Conservation (phyloP, 345 rosid species). For the Physaria fendleri region DNA sequence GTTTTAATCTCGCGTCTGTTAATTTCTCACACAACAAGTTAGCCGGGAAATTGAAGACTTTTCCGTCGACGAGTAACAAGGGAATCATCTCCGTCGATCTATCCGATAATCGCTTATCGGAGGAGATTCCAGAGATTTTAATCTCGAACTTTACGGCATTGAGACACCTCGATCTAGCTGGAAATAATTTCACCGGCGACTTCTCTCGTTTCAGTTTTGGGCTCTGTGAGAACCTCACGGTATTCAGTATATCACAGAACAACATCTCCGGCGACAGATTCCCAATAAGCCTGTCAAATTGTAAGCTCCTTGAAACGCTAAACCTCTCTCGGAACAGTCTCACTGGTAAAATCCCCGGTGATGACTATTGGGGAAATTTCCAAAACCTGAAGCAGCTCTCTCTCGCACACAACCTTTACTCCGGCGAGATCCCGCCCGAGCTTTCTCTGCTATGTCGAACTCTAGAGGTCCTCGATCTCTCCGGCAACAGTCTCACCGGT, state of each 20-base stretch:
- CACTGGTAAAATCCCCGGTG: slow-evolving; percentile 49
- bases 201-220: slow-evolving; percentile 56
- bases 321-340: slow-evolving; percentile 64
- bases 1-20: slow-evolving; percentile 55
- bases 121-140: slow-evolving; percentile 46
- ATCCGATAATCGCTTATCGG: slow-evolving; percentile 58
- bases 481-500: slow-evolving; percentile 57
- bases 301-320: slow-evolving; percentile 50
- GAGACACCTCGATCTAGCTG: slow-evolving; percentile 58
- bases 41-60: slow-evolving; percentile 37
- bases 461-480: slow-evolving; percentile 63
- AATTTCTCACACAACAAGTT: slow-evolving; percentile 60
- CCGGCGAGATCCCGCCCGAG: slow-evolving; percentile 60
- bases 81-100: slow-evolving; percentile 56
- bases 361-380: slow-evolving; percentile 38
- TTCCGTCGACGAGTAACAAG: slow-evolving; percentile 34
- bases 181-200: slow-evolving; percentile 63
- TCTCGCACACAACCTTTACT: slow-evolving; percentile 47
- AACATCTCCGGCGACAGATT: slow-evolving; percentile 49
- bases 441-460: slow-evolving; percentile 49
- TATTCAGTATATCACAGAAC: slow-evolving; percentile 50
- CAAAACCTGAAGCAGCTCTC: slow-evolving; percentile 49
- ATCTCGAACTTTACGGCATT: slow-evolving; percentile 35
- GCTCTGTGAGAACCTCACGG: slow-evolving; percentile 50
- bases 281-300: slow-evolving; percentile 44